A percentile compares a stretch with the other conserved stretches of the same genome.
Evolutionary conservation across 805 yeast species (phyloP).

Genomic region (Wickerhamomyces bisporus): DNA sequence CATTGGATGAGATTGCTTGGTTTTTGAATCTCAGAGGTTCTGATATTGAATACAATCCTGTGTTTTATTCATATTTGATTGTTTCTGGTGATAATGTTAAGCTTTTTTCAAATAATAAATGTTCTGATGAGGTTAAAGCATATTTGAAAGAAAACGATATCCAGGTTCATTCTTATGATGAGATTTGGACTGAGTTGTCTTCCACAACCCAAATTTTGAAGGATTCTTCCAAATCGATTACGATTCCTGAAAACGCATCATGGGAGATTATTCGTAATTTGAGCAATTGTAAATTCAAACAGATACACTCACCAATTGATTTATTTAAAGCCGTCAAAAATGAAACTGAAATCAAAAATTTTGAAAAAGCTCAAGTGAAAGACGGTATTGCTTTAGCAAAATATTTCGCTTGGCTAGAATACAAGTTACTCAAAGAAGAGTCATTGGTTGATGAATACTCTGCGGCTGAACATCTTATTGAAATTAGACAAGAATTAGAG

Average conservation of each 20-base stretch:
- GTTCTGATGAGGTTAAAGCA: constrained; percentile 31
- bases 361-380: constrained; percentile 69
- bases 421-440: constrained; percentile 38
- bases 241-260: constrained; percentile 53
- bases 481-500: constrained; percentile 48
- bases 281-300: constrained; percentile 31
- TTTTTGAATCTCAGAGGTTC: constrained; percentile 76
- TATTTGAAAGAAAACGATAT: constrained; percentile 43
- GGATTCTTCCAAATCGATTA: constrained; percentile 26
- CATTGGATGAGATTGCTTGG: constrained; percentile 91
- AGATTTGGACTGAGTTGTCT: constrained; percentile 54
- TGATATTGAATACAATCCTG: constrained; percentile 83
- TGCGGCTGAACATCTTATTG: constrained; percentile 55
- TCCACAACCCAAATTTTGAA: constrained; percentile 17
- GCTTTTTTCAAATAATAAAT: constrained; percentile 49
- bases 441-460: constrained; percentile 55
- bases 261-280: constrained; percentile 63
- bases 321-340: constrained; percentile 75
- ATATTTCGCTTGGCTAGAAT: constrained; percentile 80
- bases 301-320: constrained; percentile 55
- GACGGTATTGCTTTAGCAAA: constrained; percentile 77
- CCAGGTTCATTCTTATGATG: constrained; percentile 45
- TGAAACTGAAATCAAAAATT: constrained; percentile 62
- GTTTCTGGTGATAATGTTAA: constrained; percentile 38
- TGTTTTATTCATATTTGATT: constrained; percentile 64